Evolutionary conservation across 2,329 filamentous ascomycete species (phyloP).

Genomic region (Scedosporium apiospermum): DNA sequence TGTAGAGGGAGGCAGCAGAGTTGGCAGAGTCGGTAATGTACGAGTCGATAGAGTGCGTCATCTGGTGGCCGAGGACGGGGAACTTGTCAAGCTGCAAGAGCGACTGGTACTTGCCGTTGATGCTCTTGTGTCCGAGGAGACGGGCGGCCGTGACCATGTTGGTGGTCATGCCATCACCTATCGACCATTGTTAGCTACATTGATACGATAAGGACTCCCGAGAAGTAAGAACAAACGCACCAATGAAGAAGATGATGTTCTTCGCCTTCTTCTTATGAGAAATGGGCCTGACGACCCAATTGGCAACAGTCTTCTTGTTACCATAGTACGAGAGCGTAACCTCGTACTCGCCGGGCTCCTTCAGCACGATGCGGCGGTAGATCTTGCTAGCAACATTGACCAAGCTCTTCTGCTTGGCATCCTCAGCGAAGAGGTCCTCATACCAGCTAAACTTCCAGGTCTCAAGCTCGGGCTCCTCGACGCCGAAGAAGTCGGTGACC

Average conservation of each 20-base stretch:
- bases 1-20: constrained; percentile 72
- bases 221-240: constrained; percentile 20
- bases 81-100: constrained; percentile 73
- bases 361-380: constrained; percentile 65
- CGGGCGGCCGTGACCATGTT: constrained; percentile 75
- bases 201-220: constrained; percentile 12
- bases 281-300: constrained; percentile 68
- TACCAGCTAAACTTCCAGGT: constrained; percentile 79
- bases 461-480: constrained; percentile 63
- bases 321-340: constrained; percentile 70
- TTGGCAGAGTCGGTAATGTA: constrained; percentile 87
- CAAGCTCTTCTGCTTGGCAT: constrained; percentile 56
- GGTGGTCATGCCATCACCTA: constrained; percentile 53
- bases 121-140: constrained; percentile 68
- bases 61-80: constrained; percentile 77
- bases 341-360: constrained; percentile 70
- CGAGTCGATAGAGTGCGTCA: constrained; percentile 77
- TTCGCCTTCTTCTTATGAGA: constrained; percentile 64
- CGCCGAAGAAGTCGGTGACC: constrained; percentile 58
- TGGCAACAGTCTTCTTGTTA: constrained; percentile 59
- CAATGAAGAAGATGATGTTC: constrained; percentile 80
- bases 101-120: constrained; percentile 77
- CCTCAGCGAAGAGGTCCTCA: constrained; percentile 72
- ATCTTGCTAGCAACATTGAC: constrained; percentile 76
- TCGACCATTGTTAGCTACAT: neutral